Evolutionary conservation across 768 basidiomycete genomes (phyloP), one percentile per base, ranked within the genome.

Genomic region (Trametes maxima): DNA sequence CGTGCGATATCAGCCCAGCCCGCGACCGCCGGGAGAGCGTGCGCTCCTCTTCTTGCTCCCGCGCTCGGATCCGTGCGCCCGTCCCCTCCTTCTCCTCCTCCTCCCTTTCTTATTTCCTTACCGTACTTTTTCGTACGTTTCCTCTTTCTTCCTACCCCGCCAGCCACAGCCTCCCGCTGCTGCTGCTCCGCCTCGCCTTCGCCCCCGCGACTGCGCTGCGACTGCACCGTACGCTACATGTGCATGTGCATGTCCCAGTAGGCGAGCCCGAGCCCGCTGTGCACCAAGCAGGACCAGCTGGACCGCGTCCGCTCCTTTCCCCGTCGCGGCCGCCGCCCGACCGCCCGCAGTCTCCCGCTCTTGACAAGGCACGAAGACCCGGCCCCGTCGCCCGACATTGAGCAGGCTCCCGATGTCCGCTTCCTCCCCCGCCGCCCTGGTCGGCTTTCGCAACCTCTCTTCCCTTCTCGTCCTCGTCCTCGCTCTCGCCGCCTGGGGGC

Each of bases 401-500:
- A 64, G 57, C 62, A 57, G 53, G 62, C 62, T 63, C 62, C 55
- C 62, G 42, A 64, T 64, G 62, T 64, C 51, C 54, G 47, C 62
- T 62, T 51, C 65, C 36, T 49, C 53, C 58, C 45, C 57, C 49
- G 54, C 62, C 63, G 56, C 68, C 60, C 57, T 64, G 68, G 61
- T 62, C 66, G 66, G 64, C 66, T 56, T 60, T 64, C 43, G 45
- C 43, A 11, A 36, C 44, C 47, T 59, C 47, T 47, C 45, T 43
- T 62, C 55, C 39, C 60, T 63, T 48, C 47, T 62, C 33, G 60
- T 64, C 60, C 58, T 53, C 64, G 22, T 59, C 37, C 50, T 44
- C 40, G 45, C 69, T 24, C 62, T 74, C 22, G 67, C 65, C 35
- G 50, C 22, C 51, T 8, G 68, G 14, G 65, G 57, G 42, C 73